A percentile compares a stretch with the other conserved stretches of the same genome.
These are phyloP conservation scores for Syzygium aqueum DNA, from an alignment of 345 rosid genomes.

Conservation along the genomic window DNA sequence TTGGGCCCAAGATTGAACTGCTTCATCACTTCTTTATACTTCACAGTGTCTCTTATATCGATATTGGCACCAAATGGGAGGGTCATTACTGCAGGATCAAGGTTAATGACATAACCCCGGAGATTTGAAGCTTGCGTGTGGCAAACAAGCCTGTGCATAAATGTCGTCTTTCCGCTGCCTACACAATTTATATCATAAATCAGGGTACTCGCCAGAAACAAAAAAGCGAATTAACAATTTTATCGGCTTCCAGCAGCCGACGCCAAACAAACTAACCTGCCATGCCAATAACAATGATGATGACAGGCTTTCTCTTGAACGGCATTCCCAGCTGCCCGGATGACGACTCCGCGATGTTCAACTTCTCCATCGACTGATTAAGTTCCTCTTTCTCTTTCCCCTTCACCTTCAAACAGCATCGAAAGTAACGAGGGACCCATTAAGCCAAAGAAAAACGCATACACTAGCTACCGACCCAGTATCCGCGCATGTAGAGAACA, in stretches of 20 bases:
- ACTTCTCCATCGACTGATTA: neutral
- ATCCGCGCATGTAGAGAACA: neutral
- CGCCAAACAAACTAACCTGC: neutral
- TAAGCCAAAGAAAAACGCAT: neutral
- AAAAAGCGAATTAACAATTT: neutral
- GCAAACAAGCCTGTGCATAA: conserved; percentile 17
- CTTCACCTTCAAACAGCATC: neutral
- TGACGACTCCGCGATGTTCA: neutral
- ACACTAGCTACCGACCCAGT: neutral
- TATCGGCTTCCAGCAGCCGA: neutral
- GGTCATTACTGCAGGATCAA: conserved; percentile 18
- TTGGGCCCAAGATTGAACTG: conserved; percentile 19
- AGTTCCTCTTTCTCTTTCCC: conserved; percentile 11
- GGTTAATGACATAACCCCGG: conserved; percentile 17
- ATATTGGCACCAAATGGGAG: conserved; percentile 20
- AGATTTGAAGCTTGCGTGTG: conserved; percentile 18
- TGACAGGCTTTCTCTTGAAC: conserved; percentile 18
- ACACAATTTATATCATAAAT: neutral
- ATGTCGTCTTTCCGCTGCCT: conserved; percentile 17
- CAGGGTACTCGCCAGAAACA: neutral
- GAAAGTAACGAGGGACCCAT: neutral
- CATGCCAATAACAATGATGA: conserved; percentile 15
- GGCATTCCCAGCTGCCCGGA: neutral
- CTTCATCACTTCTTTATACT: conserved; percentile 18
- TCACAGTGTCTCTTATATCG: conserved; percentile 14